Percentiles rank a stretch among this genome's conserved stretches.
These are phyloP conservation scores for Arxiozyma telluris DNA, from an alignment of 1,139 yeast species.

Conservation along the genomic window DNA sequence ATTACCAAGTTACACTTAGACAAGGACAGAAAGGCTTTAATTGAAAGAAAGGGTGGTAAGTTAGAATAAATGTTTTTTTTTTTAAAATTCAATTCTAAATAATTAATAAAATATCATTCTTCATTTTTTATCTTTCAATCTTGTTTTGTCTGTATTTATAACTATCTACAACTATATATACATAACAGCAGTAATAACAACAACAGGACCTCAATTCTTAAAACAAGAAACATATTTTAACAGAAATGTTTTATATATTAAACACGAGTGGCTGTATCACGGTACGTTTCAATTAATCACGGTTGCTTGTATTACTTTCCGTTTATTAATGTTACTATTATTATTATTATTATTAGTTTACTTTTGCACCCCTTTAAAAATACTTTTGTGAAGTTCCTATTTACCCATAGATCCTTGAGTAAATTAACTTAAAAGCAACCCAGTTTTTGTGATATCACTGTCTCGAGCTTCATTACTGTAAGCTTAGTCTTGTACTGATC, in stretches of 20 bases:
- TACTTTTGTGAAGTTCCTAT: neutral
- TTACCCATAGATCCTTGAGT: neutral
- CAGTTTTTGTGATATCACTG: neutral
- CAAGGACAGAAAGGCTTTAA: constrained; percentile 98
- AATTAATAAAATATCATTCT: neutral
- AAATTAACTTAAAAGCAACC: neutral
- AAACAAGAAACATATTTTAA: neutral
- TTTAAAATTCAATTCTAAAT: neutral
- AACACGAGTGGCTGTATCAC: neutral
- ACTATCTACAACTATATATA: neutral
- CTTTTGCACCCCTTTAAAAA: neutral
- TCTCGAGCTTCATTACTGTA: too few species aligned
- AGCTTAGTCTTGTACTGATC: neutral
- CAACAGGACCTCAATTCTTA: neutral
- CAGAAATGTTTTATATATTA: neutral
- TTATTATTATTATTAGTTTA: neutral
- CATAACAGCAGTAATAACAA: too few species aligned
- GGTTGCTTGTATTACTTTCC: neutral
- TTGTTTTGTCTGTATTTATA: neutral
- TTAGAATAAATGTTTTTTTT: constrained; percentile 47
- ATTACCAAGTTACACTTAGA: constrained; percentile 97
- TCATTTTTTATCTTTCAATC: neutral
- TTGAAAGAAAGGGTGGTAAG: constrained; percentile 87
- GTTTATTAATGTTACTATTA: too few species aligned
- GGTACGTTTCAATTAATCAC: too few species aligned